phyloP scores from a whole-genome alignment of 2,329 filamentous ascomycete species.

The Phaeoacremonium minimum region DNA sequence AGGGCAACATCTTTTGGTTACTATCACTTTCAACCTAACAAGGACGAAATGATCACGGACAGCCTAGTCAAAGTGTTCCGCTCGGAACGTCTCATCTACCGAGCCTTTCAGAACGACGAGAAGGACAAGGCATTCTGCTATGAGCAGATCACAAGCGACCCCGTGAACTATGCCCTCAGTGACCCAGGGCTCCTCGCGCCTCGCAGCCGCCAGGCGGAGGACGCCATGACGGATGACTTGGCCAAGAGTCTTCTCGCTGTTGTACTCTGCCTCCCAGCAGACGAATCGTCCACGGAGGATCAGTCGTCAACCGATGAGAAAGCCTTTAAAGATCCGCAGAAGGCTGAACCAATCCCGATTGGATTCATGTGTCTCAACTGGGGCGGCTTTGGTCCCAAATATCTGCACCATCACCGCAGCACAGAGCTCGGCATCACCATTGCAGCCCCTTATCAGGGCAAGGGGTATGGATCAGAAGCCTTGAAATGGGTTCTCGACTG shows the following conservation, averaged over 20 bases:
- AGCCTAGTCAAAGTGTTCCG: constrained; percentile 12
- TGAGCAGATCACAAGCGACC: too few relatives aligned
- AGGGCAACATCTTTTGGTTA: too few relatives aligned
- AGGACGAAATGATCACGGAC: background rate
- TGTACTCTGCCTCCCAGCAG: constrained; percentile 15
- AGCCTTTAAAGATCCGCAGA: background rate
- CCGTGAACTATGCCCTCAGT: too few relatives aligned
- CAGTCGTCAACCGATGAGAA: too few relatives aligned
- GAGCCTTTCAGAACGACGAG: too few relatives aligned
- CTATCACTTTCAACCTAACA: too few relatives aligned
- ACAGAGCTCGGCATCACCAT: constrained; percentile 19
- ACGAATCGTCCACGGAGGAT: too few relatives aligned
- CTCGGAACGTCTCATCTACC: constrained; percentile 19
- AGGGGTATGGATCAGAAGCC: constrained; percentile 33
- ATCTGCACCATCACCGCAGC: constrained; percentile 11
- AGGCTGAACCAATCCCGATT: constrained; percentile 9
- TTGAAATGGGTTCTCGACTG: constrained; percentile 31
- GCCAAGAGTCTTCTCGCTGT: constrained; percentile 12
- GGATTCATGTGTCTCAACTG: constrained; percentile 7
- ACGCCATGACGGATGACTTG: too few relatives aligned
- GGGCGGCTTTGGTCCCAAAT: background rate
- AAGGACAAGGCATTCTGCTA: too few relatives aligned
- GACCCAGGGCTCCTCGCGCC: too few relatives aligned
- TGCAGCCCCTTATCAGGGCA: constrained; percentile 22
- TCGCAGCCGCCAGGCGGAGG: too few relatives aligned